Base-by-base conservation (phyloP, 176 grass and related monocot genomes). In the Guadua angustifolia region DNA sequence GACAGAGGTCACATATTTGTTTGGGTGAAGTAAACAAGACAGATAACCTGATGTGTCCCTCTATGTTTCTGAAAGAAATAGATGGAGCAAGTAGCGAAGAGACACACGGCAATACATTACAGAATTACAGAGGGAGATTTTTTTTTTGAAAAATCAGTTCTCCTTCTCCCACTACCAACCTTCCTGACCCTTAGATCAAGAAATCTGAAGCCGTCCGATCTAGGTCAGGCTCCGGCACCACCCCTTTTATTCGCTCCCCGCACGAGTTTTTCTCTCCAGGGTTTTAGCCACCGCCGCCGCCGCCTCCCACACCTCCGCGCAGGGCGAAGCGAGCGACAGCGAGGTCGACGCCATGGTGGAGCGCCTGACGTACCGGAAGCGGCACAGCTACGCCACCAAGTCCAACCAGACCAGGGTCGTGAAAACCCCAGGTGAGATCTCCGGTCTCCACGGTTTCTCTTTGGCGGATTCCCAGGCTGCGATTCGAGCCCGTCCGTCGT, bases 371-470 rank as follows among this genome's bases (percentile, higher is more conserved):
- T 97, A 97, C 69, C 81, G 94, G 64, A 97, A 94, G 85, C 82
- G 91, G 81, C 94, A 94, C 49, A 94, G 94, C 91, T 97, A 97
- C 59, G 94, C 91, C 78, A 97, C 91, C 82, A 97, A 97, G 74
- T 97, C 94, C 72, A 97, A 97, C 70, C 94, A 97, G 80, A 97
- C 94, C 22, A 89, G 94, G 87, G 91, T 97, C 43, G 94, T 97
- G 66, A 97, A 97, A 87, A 97, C 94, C 70, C 91, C 91, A 84
- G 94, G 94, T 94, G 24, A 74, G 72, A 66, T 74, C 36, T 60
- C 35, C 53, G 43, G 49, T 16, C 43, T 18, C 63, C 71, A 6
- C 65, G 22, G 19, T 53, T 10, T 32, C 69, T 19, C 13, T 42
- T 3, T 64, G 29, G 40, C 24, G 16, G 80, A 64, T 71, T 83